Percentiles rank a stretch among this genome's conserved stretches.
Evolutionary conservation across 441 rosid genomes (phyloP).

Genomic region (Lagerstroemia fauriei): DNA sequence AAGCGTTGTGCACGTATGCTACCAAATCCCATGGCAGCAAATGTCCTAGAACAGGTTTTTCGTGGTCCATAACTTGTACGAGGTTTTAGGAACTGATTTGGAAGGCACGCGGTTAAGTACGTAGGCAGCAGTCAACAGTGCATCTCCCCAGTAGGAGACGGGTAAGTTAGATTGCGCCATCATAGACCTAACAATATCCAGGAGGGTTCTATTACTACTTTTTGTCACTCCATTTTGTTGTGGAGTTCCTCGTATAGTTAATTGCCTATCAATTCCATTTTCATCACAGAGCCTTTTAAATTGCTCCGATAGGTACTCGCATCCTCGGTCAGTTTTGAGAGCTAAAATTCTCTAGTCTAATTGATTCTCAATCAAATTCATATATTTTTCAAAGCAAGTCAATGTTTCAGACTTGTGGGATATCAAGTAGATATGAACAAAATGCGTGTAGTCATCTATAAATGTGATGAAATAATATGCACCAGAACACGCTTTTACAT

Average conservation of each 20-base stretch:
- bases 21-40: too few species aligned
- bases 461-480: background rate
- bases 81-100: background rate
- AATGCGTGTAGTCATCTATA: conserved; percentile 4
- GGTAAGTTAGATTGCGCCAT: background rate
- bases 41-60: too few species aligned
- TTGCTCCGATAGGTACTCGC: conserved; percentile 1
- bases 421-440: conserved; percentile 12
- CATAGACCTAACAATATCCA: background rate
- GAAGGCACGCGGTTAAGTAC: conserved; percentile 11
- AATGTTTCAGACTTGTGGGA: background rate
- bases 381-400: too few species aligned
- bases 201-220: too few species aligned
- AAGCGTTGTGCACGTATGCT: too few species aligned
- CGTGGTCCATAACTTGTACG: too few species aligned
- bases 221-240: too few species aligned
- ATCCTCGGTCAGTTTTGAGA: background rate
- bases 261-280: too few species aligned
- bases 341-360: background rate
- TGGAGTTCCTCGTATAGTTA: too few species aligned
- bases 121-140: background rate
- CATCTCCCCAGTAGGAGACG: background rate
- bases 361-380: too few species aligned
- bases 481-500: too few species aligned
- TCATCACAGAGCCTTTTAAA: background rate